Evolutionary conservation across 2,329 filamentous ascomycete species (phyloP).

Genomic region (Clonostachys rhizophaga): DNA sequence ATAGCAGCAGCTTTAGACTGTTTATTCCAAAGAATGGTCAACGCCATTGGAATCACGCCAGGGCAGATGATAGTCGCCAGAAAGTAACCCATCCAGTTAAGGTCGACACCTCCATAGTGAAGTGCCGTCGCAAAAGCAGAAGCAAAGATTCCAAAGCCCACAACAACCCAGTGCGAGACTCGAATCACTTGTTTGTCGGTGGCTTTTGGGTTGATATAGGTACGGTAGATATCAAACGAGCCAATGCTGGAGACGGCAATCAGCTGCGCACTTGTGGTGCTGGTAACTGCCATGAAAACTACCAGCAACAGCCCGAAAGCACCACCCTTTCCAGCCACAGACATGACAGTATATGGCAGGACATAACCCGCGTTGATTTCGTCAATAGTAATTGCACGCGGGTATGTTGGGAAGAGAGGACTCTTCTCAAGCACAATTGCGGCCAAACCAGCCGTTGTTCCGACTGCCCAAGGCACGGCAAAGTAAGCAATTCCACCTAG

Average conservation of each 20-base stretch:
- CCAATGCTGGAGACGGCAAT: conserved; percentile 84
- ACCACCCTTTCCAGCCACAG: conserved; percentile 75
- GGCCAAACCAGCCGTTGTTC: conserved; percentile 82
- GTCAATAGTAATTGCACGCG: conserved; percentile 62
- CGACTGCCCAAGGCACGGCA: conserved; percentile 84
- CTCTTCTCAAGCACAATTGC: conserved; percentile 75
- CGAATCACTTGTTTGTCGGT: conserved; percentile 73
- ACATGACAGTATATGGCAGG: conserved; percentile 79
- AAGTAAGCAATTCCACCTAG: conserved; percentile 87
- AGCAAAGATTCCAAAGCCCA: conserved; percentile 12
- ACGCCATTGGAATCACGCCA: conserved; percentile 75
- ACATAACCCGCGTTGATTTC: conserved; percentile 83
- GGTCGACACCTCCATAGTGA: conserved; percentile 65
- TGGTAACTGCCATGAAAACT: conserved; percentile 88
- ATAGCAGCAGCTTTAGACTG: conserved; percentile 72
- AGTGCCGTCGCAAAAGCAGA: conserved; percentile 67
- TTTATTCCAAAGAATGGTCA: conserved; percentile 76
- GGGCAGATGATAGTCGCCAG: conserved; percentile 91
- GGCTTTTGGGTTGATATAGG: conserved; percentile 76
- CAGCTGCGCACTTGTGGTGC: conserved; percentile 74
- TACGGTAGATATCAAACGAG: conserved; percentile 86
- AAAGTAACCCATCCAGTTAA: conserved; percentile 68
- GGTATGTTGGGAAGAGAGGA: conserved; percentile 68
- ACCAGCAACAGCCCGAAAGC: conserved; percentile 75
- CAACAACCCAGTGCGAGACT: conserved; percentile 71